These are phyloP conservation scores for Amesomyces nigricolor DNA, from an alignment of 2,329 filamentous ascomycete species.

Conservation along the genomic window DNA sequence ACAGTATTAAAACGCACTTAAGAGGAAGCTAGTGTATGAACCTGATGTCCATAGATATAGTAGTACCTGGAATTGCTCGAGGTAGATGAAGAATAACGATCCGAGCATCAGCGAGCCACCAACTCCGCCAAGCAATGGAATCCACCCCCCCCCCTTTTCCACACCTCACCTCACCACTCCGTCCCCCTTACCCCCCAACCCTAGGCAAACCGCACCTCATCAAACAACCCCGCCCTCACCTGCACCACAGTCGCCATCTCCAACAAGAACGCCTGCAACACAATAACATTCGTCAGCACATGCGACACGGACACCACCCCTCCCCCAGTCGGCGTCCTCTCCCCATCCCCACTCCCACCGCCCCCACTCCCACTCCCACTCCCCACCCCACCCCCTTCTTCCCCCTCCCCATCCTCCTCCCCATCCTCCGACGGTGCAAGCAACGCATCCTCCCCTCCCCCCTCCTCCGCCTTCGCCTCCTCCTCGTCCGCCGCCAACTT, in stretches of 20 bases:
- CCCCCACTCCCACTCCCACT: not conserved
- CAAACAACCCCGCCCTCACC: constrained; percentile 68
- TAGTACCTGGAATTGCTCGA: no score
- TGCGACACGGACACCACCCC: constrained; percentile 64
- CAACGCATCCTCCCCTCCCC: constrained; percentile 25
- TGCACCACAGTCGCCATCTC: constrained; percentile 72
- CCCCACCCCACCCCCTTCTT: no score
- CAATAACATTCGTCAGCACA: constrained; percentile 71
- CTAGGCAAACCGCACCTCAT: constrained; percentile 61
- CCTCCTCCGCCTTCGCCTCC: constrained; percentile 15
- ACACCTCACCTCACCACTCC: not conserved
- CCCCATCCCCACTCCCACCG: not conserved
- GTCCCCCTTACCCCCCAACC: not conserved
- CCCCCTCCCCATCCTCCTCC: constrained; percentile 7
- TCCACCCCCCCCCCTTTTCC: not conserved
- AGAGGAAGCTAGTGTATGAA: no score
- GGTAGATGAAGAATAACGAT: no score
- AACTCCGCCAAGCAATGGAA: constrained; percentile 20
- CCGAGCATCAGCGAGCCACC: not conserved
- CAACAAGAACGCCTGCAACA: constrained; percentile 73
- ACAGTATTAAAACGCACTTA: no score
- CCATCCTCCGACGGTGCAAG: constrained; percentile 23
- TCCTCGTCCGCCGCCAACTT: constrained; percentile 8
- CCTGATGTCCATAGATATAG: no score
- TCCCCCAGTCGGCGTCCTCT: constrained; percentile 16